A percentile compares a stretch with the other conserved stretches of the same genome.
Conservation (phyloP, 139 green algal species). For the Chlorella sp. region DNA sequence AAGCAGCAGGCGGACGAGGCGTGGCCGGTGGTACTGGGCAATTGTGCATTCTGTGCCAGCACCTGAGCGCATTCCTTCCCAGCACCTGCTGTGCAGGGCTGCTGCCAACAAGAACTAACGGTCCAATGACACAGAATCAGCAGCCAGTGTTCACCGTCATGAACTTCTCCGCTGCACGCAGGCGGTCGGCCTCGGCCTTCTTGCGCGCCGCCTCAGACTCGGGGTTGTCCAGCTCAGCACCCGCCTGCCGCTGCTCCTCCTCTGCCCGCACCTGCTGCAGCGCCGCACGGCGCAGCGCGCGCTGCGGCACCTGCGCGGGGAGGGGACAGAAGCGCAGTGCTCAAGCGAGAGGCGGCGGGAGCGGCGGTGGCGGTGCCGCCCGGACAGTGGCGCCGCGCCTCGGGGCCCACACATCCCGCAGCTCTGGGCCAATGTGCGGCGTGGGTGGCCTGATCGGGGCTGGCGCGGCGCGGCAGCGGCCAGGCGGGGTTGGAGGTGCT, state of each 20-base stretch:
- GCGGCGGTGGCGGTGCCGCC: background rate
- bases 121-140: no score
- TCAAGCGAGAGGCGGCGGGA: background rate
- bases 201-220: constrained; percentile 70
- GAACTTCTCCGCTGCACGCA: constrained; percentile 92
- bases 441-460: background rate
- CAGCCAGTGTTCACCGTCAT: constrained; percentile 83
- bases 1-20: no score
- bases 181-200: constrained; percentile 71
- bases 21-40: no score
- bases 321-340: background rate
- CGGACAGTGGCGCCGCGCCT: background rate
- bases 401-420: background rate
- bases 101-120: no score
- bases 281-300: constrained; percentile 4
- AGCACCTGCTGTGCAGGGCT: no score
- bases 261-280: constrained; percentile 8
- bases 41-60: no score
- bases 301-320: constrained; percentile 4
- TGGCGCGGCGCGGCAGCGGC: no score
- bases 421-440: background rate
- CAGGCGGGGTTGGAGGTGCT: background rate
- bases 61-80: no score
- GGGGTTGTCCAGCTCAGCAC: constrained; percentile 41
- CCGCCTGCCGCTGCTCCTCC: background rate